phyloP scores from a whole-genome alignment of 2,329 filamentous ascomycete species.

The Colletotrichum spaethianum region DNA sequence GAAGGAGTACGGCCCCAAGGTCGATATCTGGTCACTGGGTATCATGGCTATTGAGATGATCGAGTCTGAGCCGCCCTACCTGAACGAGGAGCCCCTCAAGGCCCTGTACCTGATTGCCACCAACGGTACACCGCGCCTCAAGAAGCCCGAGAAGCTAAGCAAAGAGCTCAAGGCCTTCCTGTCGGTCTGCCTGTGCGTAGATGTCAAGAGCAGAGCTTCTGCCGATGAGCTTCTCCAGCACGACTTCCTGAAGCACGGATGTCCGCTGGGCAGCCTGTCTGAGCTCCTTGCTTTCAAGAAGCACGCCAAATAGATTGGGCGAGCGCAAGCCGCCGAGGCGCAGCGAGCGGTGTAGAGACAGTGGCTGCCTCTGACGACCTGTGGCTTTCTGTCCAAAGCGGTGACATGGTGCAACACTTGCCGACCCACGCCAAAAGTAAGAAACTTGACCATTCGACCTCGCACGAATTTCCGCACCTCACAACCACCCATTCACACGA shows the following conservation, averaged over 20 bases:
- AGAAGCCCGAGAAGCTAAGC: slow-evolving; percentile 98
- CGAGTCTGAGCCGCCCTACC: slow-evolving; percentile 96
- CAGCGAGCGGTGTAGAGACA: not conserved
- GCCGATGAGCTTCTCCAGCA: slow-evolving; percentile 91
- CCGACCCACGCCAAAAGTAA: slow-evolving; percentile 1
- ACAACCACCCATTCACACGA: slow-evolving; percentile 30
- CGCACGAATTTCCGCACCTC: slow-evolving; percentile 10
- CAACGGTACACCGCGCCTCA: slow-evolving; percentile 94
- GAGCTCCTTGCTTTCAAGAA: slow-evolving; percentile 92
- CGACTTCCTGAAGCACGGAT: slow-evolving; percentile 95
- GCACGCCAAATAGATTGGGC: slow-evolving; percentile 68
- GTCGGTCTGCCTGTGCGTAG: slow-evolving; percentile 95
- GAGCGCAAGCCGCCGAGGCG: not conserved
- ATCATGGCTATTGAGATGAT: slow-evolving; percentile 99
- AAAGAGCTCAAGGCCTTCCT: slow-evolving; percentile 98
- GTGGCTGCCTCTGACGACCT: slow-evolving; percentile 1
- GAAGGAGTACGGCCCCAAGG: slow-evolving; percentile 98
- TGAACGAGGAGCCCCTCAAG: slow-evolving; percentile 98
- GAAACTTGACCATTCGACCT: slow-evolving; percentile 1
- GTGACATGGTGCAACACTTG: not conserved
- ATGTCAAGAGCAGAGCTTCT: slow-evolving; percentile 94
- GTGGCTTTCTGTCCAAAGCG: slow-evolving; percentile 21
- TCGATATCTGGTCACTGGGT: slow-evolving; percentile 98
- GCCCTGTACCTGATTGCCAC: slow-evolving; percentile 98
- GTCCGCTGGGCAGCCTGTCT: slow-evolving; percentile 84